Evolutionary conservation across 805 yeast species (phyloP).

Genomic region (Hanseniaspora thailandica): DNA sequence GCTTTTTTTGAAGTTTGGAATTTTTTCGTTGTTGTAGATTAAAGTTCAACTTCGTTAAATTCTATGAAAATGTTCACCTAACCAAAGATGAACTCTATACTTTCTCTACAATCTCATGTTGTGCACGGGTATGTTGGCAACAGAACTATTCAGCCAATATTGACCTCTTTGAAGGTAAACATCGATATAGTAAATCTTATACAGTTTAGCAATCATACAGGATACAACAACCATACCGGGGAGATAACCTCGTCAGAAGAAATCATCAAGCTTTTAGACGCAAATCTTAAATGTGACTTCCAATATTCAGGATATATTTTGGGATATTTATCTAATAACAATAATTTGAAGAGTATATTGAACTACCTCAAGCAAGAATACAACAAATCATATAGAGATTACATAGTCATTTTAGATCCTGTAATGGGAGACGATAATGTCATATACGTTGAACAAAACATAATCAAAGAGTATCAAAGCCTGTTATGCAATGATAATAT

Average conservation of each 20-base stretch:
- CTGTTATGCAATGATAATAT: slow-evolving; percentile 32
- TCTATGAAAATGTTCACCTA: too few species aligned
- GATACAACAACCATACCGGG: slow-evolving; percentile 36
- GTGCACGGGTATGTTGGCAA: slow-evolving; percentile 67
- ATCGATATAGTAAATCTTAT: slow-evolving; percentile 57
- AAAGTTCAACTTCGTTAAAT: too few species aligned
- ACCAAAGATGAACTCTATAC: neutral
- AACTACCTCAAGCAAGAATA: slow-evolving; percentile 24
- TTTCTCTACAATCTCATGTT: slow-evolving; percentile 53
- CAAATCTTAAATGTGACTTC: slow-evolving; percentile 15
- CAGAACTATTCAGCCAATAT: slow-evolving; percentile 52
- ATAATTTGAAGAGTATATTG: slow-evolving; percentile 33
- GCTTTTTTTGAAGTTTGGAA: neutral
- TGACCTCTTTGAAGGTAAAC: slow-evolving; percentile 57
- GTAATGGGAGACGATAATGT: slow-evolving; percentile 73
- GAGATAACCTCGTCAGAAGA: neutral
- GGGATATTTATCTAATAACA: slow-evolving; percentile 56
- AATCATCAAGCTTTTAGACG: neutral
- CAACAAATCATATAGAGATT: slow-evolving; percentile 27
- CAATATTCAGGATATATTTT: slow-evolving; percentile 47
- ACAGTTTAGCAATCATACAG: slow-evolving; percentile 60
- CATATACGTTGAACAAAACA: slow-evolving; percentile 48
- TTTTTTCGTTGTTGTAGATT: too few species aligned
- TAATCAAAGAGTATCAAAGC: slow-evolving; percentile 46
- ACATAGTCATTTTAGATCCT: slow-evolving; percentile 56